phyloP scores from a whole-genome alignment of 2,329 filamentous ascomycete species.

The Penicillium sp. region DNA sequence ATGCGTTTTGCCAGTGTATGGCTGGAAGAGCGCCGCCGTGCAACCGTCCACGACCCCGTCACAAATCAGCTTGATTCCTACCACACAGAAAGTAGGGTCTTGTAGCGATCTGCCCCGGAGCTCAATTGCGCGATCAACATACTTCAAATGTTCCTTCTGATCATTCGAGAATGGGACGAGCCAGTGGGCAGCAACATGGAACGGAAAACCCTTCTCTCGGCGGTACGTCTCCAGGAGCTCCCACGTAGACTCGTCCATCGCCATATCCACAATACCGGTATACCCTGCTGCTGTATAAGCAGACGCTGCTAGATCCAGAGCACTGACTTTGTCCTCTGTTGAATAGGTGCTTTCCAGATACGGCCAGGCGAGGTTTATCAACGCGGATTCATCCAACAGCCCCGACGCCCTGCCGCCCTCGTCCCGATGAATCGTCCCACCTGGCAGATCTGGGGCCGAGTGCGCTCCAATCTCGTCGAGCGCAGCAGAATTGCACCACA shows the following conservation, averaged over 20 bases:
- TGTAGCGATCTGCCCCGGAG: constrained; percentile 46
- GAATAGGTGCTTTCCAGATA: constrained; percentile 48
- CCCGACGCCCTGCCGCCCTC: constrained; percentile 47
- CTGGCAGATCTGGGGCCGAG: constrained; percentile 46
- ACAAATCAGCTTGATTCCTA: constrained; percentile 56
- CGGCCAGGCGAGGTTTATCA: constrained; percentile 53
- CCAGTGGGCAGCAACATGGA: constrained; percentile 54
- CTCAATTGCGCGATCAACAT: constrained; percentile 53
- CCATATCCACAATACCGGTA: constrained; percentile 57
- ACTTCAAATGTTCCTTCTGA: constrained; percentile 41
- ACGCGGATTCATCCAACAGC: constrained; percentile 51
- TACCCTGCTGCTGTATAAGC: constrained; percentile 52
- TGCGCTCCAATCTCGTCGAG: constrained; percentile 50
- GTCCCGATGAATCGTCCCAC: constrained; percentile 53
- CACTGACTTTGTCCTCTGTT: constrained; percentile 47
- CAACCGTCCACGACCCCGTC: constrained; percentile 56
- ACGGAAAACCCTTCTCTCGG: constrained; percentile 34
- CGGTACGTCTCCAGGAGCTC: constrained; percentile 45
- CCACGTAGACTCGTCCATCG: constrained; percentile 56
- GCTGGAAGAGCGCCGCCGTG: constrained; percentile 26
- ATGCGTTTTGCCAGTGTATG: constrained; percentile 40
- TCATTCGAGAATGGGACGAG: constrained; percentile 48
- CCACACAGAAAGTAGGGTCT: constrained; percentile 48
- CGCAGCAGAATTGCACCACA: constrained; percentile 56
- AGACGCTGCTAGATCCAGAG: constrained; percentile 45